Percentiles rank a stretch among this genome's conserved stretches.
phyloP scores from a whole-genome alignment of 371 early-diverging fungal species.

The Mucor racemosus region DNA sequence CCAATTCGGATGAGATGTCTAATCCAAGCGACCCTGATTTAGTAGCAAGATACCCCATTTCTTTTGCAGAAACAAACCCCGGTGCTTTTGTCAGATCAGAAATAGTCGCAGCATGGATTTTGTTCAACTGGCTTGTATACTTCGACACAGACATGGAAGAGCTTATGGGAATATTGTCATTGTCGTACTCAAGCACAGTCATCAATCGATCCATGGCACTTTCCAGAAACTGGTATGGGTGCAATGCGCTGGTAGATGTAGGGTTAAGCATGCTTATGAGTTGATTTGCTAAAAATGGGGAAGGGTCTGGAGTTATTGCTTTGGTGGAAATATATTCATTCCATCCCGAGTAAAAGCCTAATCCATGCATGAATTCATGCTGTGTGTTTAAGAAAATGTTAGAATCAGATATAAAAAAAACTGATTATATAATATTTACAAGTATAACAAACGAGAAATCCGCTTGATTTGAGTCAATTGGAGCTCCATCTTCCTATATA shows the following conservation, averaged over 20 bases:
- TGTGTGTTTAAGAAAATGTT: neutral
- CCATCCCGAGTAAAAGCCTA: constrained; percentile 63
- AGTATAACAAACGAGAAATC: constrained; percentile 63
- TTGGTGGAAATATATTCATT: constrained; percentile 30
- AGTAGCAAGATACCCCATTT: constrained; percentile 20
- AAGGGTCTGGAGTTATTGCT: constrained; percentile 24
- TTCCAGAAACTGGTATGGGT: constrained; percentile 21
- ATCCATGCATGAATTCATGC: constrained; percentile 71
- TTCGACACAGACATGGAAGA: constrained; percentile 3
- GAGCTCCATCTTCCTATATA: constrained; percentile 35
- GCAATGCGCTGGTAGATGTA: constrained; percentile 6
- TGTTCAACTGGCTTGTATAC: constrained; percentile 13
- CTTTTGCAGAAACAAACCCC: constrained; percentile 16
- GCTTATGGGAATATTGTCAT: neutral
- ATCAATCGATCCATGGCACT: constrained; percentile 26
- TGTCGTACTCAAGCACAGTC: neutral
- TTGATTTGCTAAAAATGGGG: constrained; percentile 43
- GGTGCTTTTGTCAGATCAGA: constrained; percentile 14
- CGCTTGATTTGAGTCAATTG: constrained; percentile 48
- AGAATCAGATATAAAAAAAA: neutral
- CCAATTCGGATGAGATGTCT: constrained; percentile 9
- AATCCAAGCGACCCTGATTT: constrained; percentile 17
- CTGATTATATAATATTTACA: constrained; percentile 6
- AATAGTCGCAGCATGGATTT: constrained; percentile 8
- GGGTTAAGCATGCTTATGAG: constrained; percentile 11